These are phyloP conservation scores for Priceomyces melissophilus DNA, from an alignment of 805 yeast species.

Conservation along the genomic window DNA sequence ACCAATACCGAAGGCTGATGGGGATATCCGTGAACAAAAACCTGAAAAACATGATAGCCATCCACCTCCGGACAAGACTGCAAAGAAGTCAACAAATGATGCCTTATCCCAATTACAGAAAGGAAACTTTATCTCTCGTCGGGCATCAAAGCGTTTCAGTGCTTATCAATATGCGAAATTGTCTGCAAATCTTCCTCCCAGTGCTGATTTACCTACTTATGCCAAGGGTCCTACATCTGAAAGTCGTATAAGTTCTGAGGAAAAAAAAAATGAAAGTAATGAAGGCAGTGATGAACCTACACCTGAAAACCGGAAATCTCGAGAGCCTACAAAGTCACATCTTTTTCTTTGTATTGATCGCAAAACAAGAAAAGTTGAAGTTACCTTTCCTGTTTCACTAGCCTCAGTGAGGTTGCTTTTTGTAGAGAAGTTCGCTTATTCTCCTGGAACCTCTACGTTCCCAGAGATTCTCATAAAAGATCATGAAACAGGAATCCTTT, in stretches of 20 bases:
- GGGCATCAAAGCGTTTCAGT: constrained; percentile 91
- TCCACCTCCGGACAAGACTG: neutral
- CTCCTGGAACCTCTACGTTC: constrained; percentile 66
- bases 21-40: neutral
- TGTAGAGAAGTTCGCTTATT: constrained; percentile 82
- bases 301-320: neutral
- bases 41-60: neutral
- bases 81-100: constrained; percentile 28
- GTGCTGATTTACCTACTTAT: constrained; percentile 11
- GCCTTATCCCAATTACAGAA: constrained; percentile 77
- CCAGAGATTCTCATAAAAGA: constrained; percentile 80
- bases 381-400: constrained; percentile 45
- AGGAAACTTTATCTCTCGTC: constrained; percentile 78
- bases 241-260: neutral
- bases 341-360: constrained; percentile 51
- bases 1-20: neutral
- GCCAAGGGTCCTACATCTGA: neutral
- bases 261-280: neutral
- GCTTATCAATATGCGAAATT: constrained; percentile 88
- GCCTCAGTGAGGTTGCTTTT: constrained; percentile 65
- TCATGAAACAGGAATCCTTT: constrained; percentile 53
- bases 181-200: constrained; percentile 34
- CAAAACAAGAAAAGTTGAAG: constrained; percentile 51
- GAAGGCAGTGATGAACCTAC: neutral
- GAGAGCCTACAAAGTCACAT: constrained; percentile 2